Base-by-base conservation (phyloP, 2,329 filamentous ascomycete genomes). In the Paecilomyces variotii region DNA sequence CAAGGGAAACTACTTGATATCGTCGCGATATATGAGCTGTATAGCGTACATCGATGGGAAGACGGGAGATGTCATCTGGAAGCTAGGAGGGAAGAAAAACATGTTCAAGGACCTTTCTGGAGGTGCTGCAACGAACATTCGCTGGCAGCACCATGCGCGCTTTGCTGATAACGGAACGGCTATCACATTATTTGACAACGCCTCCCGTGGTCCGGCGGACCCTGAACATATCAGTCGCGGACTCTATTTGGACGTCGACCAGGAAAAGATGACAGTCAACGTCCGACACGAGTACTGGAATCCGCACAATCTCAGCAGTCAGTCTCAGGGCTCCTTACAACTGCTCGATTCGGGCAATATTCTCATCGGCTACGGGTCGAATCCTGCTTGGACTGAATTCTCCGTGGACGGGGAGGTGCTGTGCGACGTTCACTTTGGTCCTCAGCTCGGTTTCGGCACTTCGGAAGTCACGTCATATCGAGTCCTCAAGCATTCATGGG, bases 1-100 rank as follows among this genome's bases (percentile, higher is more conserved):
- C 0, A 63, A 74, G 0, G 80, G 80, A 3, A 79, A 84, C 63
- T 85, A 81, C 58, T 67, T 85, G 10, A 73, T 85, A 35, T 84
- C 81, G 0, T 74, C 78, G 0, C 78, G 81, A 1, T 76, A 83
- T 63, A 74, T 77, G 55, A 76, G 76, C 63, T 74, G 77, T 19
- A 70, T 84, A 10, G 72, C 73, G 32, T 77, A 76, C 55, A 76
- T 85, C 63, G 77, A 79, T 59, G 72, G 74, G 12, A 72, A 71
- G 9, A 76, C 77, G 6, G 81, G 82, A 32, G 70, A 70, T 26
- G 72, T 83, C 19, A 68, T 82, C 27, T 85, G 82, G 83, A 78
- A 76, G 35, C 71, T 85, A 5, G 80, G 80, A 14, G 82, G 83
- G 24, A 72, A 74, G 54, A 66, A 72, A 54, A 82, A 78, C 27